Percentiles rank a stretch among this genome's conserved stretches.
Evolutionary conservation across 352 stramenopile species (phyloP).

Genomic region (Plasmopara halstedii): DNA sequence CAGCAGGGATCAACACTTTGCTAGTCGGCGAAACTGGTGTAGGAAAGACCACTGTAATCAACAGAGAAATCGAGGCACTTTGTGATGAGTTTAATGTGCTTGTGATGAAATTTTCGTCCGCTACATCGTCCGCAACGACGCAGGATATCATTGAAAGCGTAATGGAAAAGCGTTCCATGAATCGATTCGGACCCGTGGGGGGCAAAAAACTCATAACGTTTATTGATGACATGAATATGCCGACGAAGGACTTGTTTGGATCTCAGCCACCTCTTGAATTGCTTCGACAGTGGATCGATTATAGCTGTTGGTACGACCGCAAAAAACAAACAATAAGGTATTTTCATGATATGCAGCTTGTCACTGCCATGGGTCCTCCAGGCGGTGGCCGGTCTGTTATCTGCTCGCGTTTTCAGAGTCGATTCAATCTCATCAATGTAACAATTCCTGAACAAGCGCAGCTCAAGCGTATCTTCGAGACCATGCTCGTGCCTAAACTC

Average conservation of each 20-base stretch:
- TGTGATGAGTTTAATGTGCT: slow-evolving; percentile 69
- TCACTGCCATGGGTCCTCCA: slow-evolving; percentile 83
- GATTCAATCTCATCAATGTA: slow-evolving; percentile 89
- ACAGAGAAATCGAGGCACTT: slow-evolving; percentile 73
- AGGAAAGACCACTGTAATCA: slow-evolving; percentile 83
- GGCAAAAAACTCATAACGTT: slow-evolving; percentile 88
- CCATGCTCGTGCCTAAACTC: slow-evolving; percentile 82
- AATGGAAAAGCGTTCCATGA: slow-evolving; percentile 87
- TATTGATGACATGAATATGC: slow-evolving; percentile 92
- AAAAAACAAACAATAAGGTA: slow-evolving; percentile 88
- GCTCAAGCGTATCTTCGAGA: slow-evolving; percentile 84
- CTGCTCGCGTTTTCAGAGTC: slow-evolving; percentile 84
- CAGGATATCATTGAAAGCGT: slow-evolving; percentile 88
- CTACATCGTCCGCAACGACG: slow-evolving; percentile 76
- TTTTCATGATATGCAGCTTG: slow-evolving; percentile 88
- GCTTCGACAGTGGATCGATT: slow-evolving; percentile 89
- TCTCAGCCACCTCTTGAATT: slow-evolving; percentile 89
- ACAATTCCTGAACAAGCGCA: slow-evolving; percentile 81
- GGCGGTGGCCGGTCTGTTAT: slow-evolving; percentile 85
- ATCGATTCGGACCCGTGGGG: slow-evolving; percentile 80
- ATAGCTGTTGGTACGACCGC: slow-evolving; percentile 89
- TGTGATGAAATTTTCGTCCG: slow-evolving; percentile 88
- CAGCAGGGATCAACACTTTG: slow-evolving; percentile 66
- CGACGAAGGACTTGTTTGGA: slow-evolving; percentile 84
- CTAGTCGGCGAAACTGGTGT: slow-evolving; percentile 88